Base-by-base conservation (phyloP, 352 stramenopile genomes). In the Labyrinthula sp. region DNA sequence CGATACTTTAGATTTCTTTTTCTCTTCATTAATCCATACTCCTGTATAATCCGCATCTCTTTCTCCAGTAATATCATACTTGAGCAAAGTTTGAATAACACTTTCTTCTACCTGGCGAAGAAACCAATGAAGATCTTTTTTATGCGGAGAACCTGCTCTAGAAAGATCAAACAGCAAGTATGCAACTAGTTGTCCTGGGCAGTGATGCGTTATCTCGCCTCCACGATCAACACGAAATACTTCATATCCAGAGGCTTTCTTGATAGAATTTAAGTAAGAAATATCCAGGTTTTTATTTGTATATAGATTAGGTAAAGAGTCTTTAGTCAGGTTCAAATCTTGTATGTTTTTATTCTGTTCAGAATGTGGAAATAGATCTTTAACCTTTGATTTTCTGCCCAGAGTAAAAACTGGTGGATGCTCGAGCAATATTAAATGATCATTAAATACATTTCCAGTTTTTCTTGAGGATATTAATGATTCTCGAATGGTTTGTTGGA, bases 151-250 rank as follows among this genome's bases (percentile, higher is more conserved):
- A n/a, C n/a, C n/a, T n/a, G n/a, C n/a, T 17, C 24, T 15, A 37
- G 72, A 73, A 23, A 97, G 70, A 60, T 97, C 77, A 28, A 99
- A 61, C 20, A 97, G 78, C 22, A 89, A 89, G 67, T 97, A 97
- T 22, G 86, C 74, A 0, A 97, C 84, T 6, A 99, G 61, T 55
- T 99, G 90, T 15, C 82, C 84, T 0, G 88, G 90, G 2, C 87
- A 88, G 57, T 99, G 90, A 64, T 86, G 97, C 7, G 90, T 99
- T 14, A 97, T 86, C 66, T 96, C 83, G 17, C 90, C 90, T 18
- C 90, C 90, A n/a, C 90, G 79, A 60, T 97, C 87, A n/a, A 93
- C 81, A 21, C 83, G 67, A 56, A 93, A 82, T n/a, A 96, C 68
- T 59, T 82, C 75, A 37, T 77, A 37, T 61, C 65, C 18, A n/a